phyloP scores from a whole-genome alignment of 371 early-diverging fungal species.

The Saksenaea vasiformis region DNA sequence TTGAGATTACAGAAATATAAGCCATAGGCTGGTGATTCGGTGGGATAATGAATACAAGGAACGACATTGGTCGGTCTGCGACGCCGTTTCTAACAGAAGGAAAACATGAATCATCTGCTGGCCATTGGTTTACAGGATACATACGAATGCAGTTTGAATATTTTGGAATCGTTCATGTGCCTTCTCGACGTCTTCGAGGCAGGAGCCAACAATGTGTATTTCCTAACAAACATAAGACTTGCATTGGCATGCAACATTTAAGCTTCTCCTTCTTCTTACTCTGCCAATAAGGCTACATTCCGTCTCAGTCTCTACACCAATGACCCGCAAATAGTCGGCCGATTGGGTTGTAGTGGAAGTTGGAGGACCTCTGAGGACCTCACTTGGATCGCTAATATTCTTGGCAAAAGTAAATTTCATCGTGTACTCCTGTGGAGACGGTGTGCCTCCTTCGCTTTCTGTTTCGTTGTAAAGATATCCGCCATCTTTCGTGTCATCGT shows the following conservation, averaged over 20 bases:
- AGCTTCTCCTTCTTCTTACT: slow-evolving; percentile 4
- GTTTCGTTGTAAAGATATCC: background rate
- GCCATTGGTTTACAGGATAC: background rate
- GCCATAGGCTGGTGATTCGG: slow-evolving; percentile 21
- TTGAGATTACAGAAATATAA: slow-evolving; percentile 33
- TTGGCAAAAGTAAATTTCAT: slow-evolving; percentile 27
- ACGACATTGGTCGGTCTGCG: slow-evolving; percentile 7
- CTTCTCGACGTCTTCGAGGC: slow-evolving; percentile 19
- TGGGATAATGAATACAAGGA: slow-evolving; percentile 45
- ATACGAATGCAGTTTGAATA: slow-evolving; percentile 39
- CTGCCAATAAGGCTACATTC: slow-evolving; percentile 20
- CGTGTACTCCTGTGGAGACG: background rate
- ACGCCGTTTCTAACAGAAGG: slow-evolving; percentile 23
- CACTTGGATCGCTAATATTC: slow-evolving; percentile 17
- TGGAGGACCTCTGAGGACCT: slow-evolving; percentile 26
- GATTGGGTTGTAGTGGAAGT: slow-evolving; percentile 18
- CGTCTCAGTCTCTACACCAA: slow-evolving; percentile 22
- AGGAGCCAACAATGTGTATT: slow-evolving; percentile 24
- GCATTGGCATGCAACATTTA: too few relatives aligned
- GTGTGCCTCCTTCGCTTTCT: slow-evolving; percentile 7
- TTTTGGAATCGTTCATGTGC: slow-evolving; percentile 34
- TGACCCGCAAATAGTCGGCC: slow-evolving; percentile 22
- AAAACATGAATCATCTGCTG: background rate
- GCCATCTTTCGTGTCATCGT: background rate
- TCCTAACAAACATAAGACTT: slow-evolving; percentile 12